Evolutionary conservation across 2,329 filamentous ascomycete genomes (phyloP).

Genomic region (Macroventuria anomochaeta): DNA sequence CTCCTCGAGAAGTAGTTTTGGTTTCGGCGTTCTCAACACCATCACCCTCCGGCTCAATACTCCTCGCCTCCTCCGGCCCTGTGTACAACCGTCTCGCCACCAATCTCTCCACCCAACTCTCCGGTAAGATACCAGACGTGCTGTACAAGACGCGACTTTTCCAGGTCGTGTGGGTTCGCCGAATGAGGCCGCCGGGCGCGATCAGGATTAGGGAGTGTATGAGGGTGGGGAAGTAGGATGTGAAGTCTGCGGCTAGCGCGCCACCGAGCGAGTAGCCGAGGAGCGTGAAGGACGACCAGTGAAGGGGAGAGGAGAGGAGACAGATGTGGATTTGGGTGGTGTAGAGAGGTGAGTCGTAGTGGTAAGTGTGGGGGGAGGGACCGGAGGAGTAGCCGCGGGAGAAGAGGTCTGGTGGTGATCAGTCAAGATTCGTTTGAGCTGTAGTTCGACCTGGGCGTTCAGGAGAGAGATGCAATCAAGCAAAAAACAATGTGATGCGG

Average conservation of each 20-base stretch:
- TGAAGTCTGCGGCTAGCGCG: conserved; percentile 73
- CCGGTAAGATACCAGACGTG: conserved; percentile 65
- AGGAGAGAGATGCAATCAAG: too few species aligned
- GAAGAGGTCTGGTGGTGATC: conserved; percentile 64
- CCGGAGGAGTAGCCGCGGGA: conserved; percentile 80
- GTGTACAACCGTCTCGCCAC: conserved; percentile 43
- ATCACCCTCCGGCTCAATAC: conserved; percentile 37
- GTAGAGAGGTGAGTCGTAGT: conserved; percentile 77
- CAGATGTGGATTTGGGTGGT: conserved; percentile 73
- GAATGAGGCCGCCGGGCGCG: conserved; percentile 78
- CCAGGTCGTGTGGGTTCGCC: conserved; percentile 66
- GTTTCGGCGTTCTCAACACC: conserved; percentile 26
- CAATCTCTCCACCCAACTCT: conserved; percentile 60
- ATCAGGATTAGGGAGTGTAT: conserved; percentile 76
- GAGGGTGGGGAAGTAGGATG: conserved; percentile 70
- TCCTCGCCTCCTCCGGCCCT: conserved; percentile 26
- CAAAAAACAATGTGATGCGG: too few species aligned
- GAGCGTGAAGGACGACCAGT: conserved; percentile 65
- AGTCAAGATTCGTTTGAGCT: not conserved
- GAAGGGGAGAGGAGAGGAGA: conserved; percentile 70
- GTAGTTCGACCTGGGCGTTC: too few species aligned
- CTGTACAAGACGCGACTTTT: conserved; percentile 69
- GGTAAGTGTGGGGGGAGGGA: conserved; percentile 64
- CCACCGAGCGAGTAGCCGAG: conserved; percentile 84
- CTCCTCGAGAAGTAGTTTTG: conserved; percentile 8